Base-by-base conservation (phyloP, 192 early-diverging fungal genomes). In the Linnemannia hyalina region DNA sequence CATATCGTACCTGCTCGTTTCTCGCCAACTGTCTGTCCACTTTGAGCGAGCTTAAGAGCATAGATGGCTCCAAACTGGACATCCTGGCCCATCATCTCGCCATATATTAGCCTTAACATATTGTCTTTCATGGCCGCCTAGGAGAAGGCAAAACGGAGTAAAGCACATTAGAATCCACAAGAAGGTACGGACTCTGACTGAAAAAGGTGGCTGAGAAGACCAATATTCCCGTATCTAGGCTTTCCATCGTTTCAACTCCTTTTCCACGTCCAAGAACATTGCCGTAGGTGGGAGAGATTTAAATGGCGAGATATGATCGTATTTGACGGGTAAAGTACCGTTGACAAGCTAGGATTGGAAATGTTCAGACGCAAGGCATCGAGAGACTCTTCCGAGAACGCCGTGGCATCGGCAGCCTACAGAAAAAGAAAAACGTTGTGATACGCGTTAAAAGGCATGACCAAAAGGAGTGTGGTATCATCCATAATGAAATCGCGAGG, bases 1-100 rank as follows among this genome's bases (percentile, higher is more conserved):
- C 3, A 22, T 52, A 22, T 4, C 22, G 16, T 79, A 90, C 91
- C 92, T 35, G 83, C 85, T 40, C 89, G 85, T 85, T 90, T 87
- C 32, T 92, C 89, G 16, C 60, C 82, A 6, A 83, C 76, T 5
- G 83, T 89, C 36, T 92, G 90, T 32, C 90, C 92, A 77, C 90
- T 91, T 73, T 92, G 92, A 16, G 89, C 87, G 22, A 89, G 85
- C 78, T 90, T 91, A 29, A 92, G 83, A 1, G 92, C 92, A 77
- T 91, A 89, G 46, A 92, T 91, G 40, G 88, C 77, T 13, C 92
- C 89, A 74, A 92, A 91, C 72, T 92, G 90, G 18, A 92, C 90
- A 80, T 89, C 85, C 70, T 90, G 85, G 9, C 92, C 92, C 70
- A 92, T 89, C 88, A 92, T 91, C 13, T 88, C 88, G 63, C 89